Evolutionary conservation across 331 rosid genomes (phyloP), one percentile per base, ranked within the genome.

Genomic region (Cydonia oblonga): DNA sequence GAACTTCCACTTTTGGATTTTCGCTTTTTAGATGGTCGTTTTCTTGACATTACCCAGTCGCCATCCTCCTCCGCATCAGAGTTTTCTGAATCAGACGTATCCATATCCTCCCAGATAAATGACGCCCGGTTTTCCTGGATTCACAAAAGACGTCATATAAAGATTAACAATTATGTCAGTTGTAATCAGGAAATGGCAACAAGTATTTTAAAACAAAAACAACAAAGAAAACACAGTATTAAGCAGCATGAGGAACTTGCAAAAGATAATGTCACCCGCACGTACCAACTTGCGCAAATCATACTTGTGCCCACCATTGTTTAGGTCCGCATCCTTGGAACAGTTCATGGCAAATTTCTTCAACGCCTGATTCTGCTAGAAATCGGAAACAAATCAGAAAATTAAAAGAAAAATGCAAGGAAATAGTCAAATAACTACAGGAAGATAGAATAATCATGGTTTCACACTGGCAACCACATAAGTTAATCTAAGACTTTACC

Each of bases 31-130:
- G 22, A 66, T 35, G 25, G 80, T 4, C 69, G 60, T 9, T 78
- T 79, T 26, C 76, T 78, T 9, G 87, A 80, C n/a, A 69, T 75
- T 64, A 70, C 75, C 92, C 86, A 85, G 10, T 87, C 92, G 0
- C 71, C 84, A 69, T 88, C 88, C 66, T 79, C 79, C 33, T 86
- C 93, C 10, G 70, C 32, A 38, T 77, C 83, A 10, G 84, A 76
- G 22, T 72, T 65, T 22, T 80, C 86, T 3, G 88, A 86, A 6
- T 81, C 90, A 12, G 88, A 87, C 35, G 70, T 85, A 74, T 88
- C 92, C 96, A 93, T 89, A 80, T 89, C 98, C 78, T 89, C 97
- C 26, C 64, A 65, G 64, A 80, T 19, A 60, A 84, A 52, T 38
- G 96, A 90, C 46, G 38, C 76, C 32, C 87, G 82, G 60, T 71